phyloP scores from a whole-genome alignment of 306 rosid genomes.

The Urtica urens region DNA sequence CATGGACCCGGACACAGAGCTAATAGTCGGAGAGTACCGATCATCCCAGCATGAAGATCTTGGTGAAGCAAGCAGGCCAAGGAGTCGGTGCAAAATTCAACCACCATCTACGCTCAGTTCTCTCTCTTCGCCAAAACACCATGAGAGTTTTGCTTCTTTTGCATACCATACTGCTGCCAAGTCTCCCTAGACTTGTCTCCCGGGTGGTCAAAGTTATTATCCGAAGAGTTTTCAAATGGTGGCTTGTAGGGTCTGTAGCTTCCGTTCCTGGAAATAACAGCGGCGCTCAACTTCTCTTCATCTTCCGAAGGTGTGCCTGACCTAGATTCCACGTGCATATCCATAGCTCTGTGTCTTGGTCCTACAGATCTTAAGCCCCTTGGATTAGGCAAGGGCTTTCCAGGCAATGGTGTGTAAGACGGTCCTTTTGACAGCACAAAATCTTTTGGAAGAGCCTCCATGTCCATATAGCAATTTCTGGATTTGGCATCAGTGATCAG shows the following conservation, averaged over 20 bases:
- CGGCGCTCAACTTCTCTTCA: slow-evolving; percentile 51
- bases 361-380: slow-evolving; percentile 67
- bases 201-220: slow-evolving; percentile 37
- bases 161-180: slow-evolving; percentile 73
- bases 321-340: slow-evolving; percentile 64
- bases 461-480: slow-evolving; percentile 75
- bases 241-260: slow-evolving; percentile 43
- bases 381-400: slow-evolving; percentile 47
- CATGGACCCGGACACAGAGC: slow-evolving; percentile 9
- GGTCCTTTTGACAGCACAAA: slow-evolving; percentile 52
- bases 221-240: slow-evolving; percentile 51
- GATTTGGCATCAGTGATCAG: slow-evolving; percentile 70
- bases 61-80: not conserved
- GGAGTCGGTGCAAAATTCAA: not conserved
- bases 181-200: slow-evolving; percentile 62
- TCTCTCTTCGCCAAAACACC: slow-evolving; percentile 70
- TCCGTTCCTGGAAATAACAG: slow-evolving; percentile 47
- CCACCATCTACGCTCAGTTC: slow-evolving; percentile 19
- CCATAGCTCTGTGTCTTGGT: slow-evolving; percentile 67
- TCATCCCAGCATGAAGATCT: slow-evolving; percentile 14
- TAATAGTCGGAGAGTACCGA: slow-evolving; percentile 9
- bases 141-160: slow-evolving; percentile 54
- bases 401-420: slow-evolving; percentile 40
- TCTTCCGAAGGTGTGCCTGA: slow-evolving; percentile 70
- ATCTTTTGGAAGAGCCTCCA: slow-evolving; percentile 88